Conservation (phyloP, 306 rosid genomes). For the Boehmeria nivea region DNA sequence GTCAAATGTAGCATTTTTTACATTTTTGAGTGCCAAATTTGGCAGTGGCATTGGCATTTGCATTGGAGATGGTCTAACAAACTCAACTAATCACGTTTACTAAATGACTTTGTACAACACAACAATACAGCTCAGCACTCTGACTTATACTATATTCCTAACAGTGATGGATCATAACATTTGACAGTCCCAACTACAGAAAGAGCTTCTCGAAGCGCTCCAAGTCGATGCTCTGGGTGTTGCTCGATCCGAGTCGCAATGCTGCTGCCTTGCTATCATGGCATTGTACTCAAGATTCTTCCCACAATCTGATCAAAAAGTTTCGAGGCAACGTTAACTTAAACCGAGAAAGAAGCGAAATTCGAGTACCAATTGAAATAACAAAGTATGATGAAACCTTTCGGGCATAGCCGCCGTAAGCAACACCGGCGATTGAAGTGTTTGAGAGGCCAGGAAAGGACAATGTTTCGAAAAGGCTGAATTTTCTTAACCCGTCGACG, state of each 20-base stretch:
- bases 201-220: constrained; percentile 72
- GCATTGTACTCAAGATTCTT: constrained; percentile 67
- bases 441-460: constrained; percentile 22
- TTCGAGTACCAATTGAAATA: not conserved
- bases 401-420: constrained; percentile 92
- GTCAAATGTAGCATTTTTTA: too few relatives aligned
- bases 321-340: not conserved
- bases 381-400: constrained; percentile 40
- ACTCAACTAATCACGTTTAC: too few relatives aligned
- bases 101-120: too few relatives aligned
- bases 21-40: too few relatives aligned
- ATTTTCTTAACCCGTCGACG: constrained; percentile 63
- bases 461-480: constrained; percentile 48
- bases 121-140: too few relatives aligned
- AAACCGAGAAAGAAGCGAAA: too few relatives aligned
- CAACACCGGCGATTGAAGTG: constrained; percentile 61
- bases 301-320: constrained; percentile 59
- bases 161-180: constrained; percentile 25
- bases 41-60: too few relatives aligned
- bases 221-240: constrained; percentile 56
- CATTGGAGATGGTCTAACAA: too few relatives aligned
- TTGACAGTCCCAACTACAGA: constrained; percentile 70
- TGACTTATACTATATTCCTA: too few relatives aligned
- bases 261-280: constrained; percentile 38
- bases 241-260: constrained; percentile 49